A percentile compares a stretch with the other conserved stretches of the same genome.
Evolutionary conservation across 2,329 filamentous ascomycete genomes (phyloP).

Genomic region (Aspergillus sp.): DNA sequence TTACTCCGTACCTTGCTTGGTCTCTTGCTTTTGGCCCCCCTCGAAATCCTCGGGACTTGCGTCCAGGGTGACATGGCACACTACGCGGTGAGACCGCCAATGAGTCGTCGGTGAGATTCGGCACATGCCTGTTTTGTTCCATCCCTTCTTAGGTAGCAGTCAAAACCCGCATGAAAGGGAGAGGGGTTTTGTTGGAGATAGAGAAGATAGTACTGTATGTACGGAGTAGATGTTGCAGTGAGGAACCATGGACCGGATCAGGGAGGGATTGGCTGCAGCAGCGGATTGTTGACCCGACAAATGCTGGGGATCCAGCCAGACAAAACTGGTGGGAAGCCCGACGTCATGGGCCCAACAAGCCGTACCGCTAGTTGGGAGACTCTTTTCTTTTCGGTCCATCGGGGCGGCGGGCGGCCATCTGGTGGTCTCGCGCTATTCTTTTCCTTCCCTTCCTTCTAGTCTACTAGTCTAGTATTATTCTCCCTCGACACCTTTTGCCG

Average conservation of each 20-base stretch:
- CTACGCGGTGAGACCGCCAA: not conserved
- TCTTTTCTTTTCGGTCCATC: too few species aligned
- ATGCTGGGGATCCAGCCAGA: not conserved
- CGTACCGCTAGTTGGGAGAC: constrained; percentile 23
- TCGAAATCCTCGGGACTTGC: not conserved
- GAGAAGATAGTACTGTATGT: too few species aligned
- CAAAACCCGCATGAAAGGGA: not conserved
- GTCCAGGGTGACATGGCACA: not conserved
- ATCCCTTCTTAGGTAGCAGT: not conserved
- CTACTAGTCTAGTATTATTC: not conserved
- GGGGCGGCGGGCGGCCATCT: too few species aligned
- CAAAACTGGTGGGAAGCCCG: constrained; percentile 20
- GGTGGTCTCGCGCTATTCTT: not conserved
- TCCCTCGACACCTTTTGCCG: too few species aligned
- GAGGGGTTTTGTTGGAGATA: not conserved
- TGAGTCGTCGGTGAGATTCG: not conserved
- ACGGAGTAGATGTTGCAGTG: too few species aligned
- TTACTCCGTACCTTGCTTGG: not conserved
- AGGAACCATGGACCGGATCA: not conserved
- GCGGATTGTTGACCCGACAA: constrained; percentile 9
- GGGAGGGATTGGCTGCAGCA: not conserved
- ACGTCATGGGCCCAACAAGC: constrained; percentile 32
- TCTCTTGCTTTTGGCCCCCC: not conserved
- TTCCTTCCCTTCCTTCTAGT: not conserved
- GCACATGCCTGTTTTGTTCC: not conserved